phyloP scores from a whole-genome alignment of 2,329 filamentous ascomycete genomes.

The Elsinoe batatas region DNA sequence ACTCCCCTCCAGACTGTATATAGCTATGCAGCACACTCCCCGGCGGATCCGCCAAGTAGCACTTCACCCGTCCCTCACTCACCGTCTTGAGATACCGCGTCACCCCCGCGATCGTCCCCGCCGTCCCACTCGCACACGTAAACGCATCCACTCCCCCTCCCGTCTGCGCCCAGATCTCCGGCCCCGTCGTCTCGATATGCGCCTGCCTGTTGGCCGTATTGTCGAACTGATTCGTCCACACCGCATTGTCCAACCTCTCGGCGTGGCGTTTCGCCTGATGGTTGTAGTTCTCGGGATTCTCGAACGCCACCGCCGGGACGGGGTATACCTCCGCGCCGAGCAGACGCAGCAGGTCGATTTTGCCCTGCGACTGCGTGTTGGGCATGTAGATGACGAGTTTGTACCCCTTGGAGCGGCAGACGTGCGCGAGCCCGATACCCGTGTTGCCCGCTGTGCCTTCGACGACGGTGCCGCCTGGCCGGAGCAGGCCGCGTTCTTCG shows the following conservation, averaged over 20 bases:
- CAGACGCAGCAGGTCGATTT: slow-evolving; percentile 84
- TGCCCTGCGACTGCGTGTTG: slow-evolving; percentile 94
- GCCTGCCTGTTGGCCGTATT: slow-evolving; percentile 89
- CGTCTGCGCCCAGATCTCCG: slow-evolving; percentile 95
- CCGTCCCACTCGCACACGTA: slow-evolving; percentile 89
- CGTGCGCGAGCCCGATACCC: slow-evolving; percentile 92
- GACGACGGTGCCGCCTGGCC: slow-evolving; percentile 83
- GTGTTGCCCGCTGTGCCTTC: slow-evolving; percentile 98
- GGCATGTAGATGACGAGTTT: slow-evolving; percentile 99
- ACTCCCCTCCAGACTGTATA: slow-evolving; percentile 70
- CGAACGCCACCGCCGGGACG: slow-evolving; percentile 89
- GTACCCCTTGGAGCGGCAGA: slow-evolving; percentile 87
- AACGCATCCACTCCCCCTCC: slow-evolving; percentile 80
- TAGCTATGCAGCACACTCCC: slow-evolving; percentile 91
- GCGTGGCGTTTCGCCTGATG: slow-evolving; percentile 88
- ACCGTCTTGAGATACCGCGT: slow-evolving; percentile 82
- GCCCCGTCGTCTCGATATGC: slow-evolving; percentile 92
- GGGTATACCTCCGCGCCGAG: slow-evolving; percentile 93
- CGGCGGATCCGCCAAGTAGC: slow-evolving; percentile 86
- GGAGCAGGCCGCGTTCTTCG: slow-evolving; percentile 74
- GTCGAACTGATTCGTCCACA: slow-evolving; percentile 99
- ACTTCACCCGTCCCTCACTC: slow-evolving; percentile 68
- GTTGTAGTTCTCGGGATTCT: slow-evolving; percentile 95
- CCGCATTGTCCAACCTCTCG: slow-evolving; percentile 73
- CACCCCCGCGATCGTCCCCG: slow-evolving; percentile 77